Evolutionary conservation across 2,329 filamentous ascomycete genomes (phyloP).

Genomic region (Sporothrix dimorphospora): DNA sequence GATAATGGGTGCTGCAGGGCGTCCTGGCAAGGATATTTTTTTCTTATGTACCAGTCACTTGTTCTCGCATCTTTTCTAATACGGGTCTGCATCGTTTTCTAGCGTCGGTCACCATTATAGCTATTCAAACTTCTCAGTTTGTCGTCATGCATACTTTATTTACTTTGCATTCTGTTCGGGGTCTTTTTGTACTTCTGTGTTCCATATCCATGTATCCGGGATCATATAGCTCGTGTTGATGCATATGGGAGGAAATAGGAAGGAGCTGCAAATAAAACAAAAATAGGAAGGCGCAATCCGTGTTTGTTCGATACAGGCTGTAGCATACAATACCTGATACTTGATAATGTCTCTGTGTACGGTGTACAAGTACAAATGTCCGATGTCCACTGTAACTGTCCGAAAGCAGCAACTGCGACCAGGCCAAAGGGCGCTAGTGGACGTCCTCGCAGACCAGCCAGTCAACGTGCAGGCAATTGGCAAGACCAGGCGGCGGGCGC

Average conservation of each 20-base stretch:
- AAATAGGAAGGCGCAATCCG: background rate
- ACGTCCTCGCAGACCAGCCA: conserved; percentile 6
- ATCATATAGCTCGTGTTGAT: background rate
- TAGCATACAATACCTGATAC: too few species aligned
- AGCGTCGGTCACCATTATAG: background rate
- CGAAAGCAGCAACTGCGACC: conserved; percentile 17
- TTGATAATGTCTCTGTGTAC: too few species aligned
- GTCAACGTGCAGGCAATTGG: conserved; percentile 26
- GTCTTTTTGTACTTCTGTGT: background rate
- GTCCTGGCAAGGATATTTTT: background rate
- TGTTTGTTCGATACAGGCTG: too few species aligned
- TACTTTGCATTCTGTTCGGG: background rate
- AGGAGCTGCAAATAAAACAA: conserved; percentile 1
- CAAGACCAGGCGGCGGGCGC: background rate
- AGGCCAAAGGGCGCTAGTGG: background rate
- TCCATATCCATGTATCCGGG: background rate
- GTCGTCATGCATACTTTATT: background rate
- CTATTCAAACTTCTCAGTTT: background rate
- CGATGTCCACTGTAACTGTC: background rate
- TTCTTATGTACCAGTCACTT: background rate
- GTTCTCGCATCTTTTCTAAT: background rate
- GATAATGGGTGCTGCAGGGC: background rate
- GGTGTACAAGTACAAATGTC: background rate
- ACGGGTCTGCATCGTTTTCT: conserved; percentile 1
- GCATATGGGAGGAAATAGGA: background rate